Evolutionary conservation across 306 rosid genomes (phyloP).

Genomic region (Acacia melanoxylon): DNA sequence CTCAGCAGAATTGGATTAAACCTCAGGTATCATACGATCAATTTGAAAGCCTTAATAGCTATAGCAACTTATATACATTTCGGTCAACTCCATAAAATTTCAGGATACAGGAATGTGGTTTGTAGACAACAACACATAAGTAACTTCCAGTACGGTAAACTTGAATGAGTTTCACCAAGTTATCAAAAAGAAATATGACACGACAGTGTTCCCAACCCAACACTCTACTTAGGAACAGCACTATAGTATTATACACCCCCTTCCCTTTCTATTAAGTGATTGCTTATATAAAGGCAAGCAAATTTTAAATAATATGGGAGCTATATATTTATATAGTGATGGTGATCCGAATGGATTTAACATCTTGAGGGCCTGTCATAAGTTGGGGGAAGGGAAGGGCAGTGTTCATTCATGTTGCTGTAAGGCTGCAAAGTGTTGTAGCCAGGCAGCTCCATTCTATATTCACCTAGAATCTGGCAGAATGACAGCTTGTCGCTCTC

Average conservation of each 20-base stretch:
- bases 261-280: neutral
- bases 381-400: constrained; percentile 87
- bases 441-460: constrained; percentile 85
- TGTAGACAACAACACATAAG: neutral
- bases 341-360: constrained; percentile 24
- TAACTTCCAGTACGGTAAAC: neutral
- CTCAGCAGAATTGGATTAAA: neutral
- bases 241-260: neutral
- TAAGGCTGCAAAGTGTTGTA: constrained; percentile 82
- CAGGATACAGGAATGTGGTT: neutral
- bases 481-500: constrained; percentile 66
- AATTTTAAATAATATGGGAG: neutral
- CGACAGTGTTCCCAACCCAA: neutral
- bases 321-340: neutral
- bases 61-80: constrained; percentile 15
- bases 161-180: no score
- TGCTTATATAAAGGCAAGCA: neutral
- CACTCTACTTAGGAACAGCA: neutral
- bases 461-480: constrained; percentile 98
- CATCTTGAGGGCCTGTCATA: constrained; percentile 70
- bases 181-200: neutral
- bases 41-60: neutral
- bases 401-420: constrained; percentile 87
- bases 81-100: neutral
- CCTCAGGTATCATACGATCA: neutral